These are phyloP conservation scores for Colletotrichum sp. DNA, from an alignment of 2,329 filamentous ascomycete genomes.

Conservation along the genomic window DNA sequence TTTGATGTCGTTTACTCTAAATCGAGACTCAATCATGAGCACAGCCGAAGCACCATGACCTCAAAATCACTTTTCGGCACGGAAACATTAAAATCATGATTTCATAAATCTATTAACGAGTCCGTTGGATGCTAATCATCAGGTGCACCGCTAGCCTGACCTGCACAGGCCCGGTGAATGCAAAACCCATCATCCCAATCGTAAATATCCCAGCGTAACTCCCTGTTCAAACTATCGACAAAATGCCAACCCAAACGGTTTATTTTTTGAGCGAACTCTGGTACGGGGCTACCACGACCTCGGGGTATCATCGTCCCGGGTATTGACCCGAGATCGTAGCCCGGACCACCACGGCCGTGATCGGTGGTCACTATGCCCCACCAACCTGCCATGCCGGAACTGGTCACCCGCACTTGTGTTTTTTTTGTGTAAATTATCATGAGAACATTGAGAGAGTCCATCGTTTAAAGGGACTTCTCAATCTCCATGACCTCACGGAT, in stretches of 20 bases:
- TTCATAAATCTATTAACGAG: background rate
- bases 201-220: background rate
- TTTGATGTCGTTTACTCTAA: accelerated
- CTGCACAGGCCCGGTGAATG: background rate
- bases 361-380: conserved; percentile 8
- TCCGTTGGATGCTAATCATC: background rate
- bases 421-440: background rate
- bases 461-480: conserved; percentile 55
- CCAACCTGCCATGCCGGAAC: background rate
- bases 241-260: background rate
- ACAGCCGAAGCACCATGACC: accelerated
- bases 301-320: conserved; percentile 14
- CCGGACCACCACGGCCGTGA: conserved; percentile 5
- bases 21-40: background rate
- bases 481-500: conserved; percentile 69
- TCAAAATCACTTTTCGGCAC: background rate
- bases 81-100: background rate
- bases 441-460: background rate
- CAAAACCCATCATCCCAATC: background rate
- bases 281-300: background rate
- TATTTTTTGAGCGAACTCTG: background rate
- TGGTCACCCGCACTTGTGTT: background rate
- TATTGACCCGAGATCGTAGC: conserved; percentile 4
- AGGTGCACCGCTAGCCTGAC: background rate
- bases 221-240: background rate